phyloP scores from a whole-genome alignment of 2,329 filamentous ascomycete genomes.

The Aspergillus sclerotialis region DNA sequence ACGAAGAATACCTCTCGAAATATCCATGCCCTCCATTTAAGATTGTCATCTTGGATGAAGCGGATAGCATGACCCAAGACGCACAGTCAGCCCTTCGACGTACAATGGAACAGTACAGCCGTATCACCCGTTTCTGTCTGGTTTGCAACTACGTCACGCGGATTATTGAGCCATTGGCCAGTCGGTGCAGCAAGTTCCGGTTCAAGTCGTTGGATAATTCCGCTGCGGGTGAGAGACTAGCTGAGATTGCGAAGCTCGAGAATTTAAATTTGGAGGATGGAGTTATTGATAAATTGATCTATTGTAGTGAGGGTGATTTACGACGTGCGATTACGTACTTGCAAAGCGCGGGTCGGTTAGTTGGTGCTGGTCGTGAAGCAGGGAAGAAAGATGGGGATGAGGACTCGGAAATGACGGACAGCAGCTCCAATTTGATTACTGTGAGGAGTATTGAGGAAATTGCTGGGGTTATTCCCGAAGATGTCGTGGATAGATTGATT shows the following conservation, averaged over 20 bases:
- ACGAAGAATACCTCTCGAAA: slow-evolving; percentile 56
- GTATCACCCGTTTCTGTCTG: slow-evolving; percentile 93
- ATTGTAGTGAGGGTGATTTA: slow-evolving; percentile 87
- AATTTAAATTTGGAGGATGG: slow-evolving; percentile 69
- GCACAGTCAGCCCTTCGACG: slow-evolving; percentile 85
- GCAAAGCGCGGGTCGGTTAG: slow-evolving; percentile 85
- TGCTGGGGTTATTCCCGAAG: slow-evolving; percentile 80
- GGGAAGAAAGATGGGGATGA: slow-evolving; percentile 42
- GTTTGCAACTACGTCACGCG: slow-evolving; percentile 98
- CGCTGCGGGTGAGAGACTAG: slow-evolving; percentile 71
- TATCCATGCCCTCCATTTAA: slow-evolving; percentile 98
- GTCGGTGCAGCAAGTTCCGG: slow-evolving; percentile 89
- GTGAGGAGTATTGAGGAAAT: slow-evolving; percentile 85
- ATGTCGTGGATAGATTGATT: slow-evolving; percentile 63
- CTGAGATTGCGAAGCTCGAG: slow-evolving; percentile 76
- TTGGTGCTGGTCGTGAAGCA: slow-evolving; percentile 54
- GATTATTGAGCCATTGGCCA: slow-evolving; percentile 94
- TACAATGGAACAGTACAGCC: slow-evolving; percentile 97
- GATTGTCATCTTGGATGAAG: slow-evolving; percentile 96
- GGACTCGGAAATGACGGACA: slow-evolving; percentile 56
- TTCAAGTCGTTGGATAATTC: slow-evolving; percentile 92
- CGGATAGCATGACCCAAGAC: slow-evolving; percentile 98
- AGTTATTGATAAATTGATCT: slow-evolving; percentile 75
- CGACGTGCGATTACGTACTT: slow-evolving; percentile 93
- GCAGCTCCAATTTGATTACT: slow-evolving; percentile 52